Evolutionary conservation across 805 yeast species (phyloP), one percentile per base, ranked within the genome.

Genomic region (Tetrapisispora namnaoensis): DNA sequence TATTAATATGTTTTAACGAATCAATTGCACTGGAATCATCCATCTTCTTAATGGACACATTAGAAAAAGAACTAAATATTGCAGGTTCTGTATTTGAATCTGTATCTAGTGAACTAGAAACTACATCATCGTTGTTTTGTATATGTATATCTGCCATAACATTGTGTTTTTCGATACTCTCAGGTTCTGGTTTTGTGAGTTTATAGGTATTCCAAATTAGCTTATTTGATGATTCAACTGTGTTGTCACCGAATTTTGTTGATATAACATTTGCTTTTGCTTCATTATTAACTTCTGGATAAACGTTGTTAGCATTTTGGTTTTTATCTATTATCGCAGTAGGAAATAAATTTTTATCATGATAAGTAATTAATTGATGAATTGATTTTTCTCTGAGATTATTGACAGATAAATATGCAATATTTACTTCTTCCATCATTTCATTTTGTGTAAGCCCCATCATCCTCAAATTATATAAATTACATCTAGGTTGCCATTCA

Each of bases 371-470:
- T 6, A 81, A 74, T 36, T 79, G 83, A 1, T 73, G 55, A 36
- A 82, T 70, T 0, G 82, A 70, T 44, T 62, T 62, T 17, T 68
- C 58, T 24, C 51, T 50, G 44, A 17, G 37, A n/a, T 51, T 27
- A 49, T 61, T 50, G 0, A 57, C 57, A 13, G 70, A 73, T 45
- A 89, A 67, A 45, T 82, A 75, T 17, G 80, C 82, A 11, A 90
- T 76, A 9, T 80, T 77, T 8, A 84, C 77, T 27, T 61, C 60
- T 13, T 83, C 79, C 54, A 81, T 79, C 49, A 82, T 71, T 59
- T 93, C 96, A 57, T 86, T 87, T 58, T 91, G 98, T 83, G 91
- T 88, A 8, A 93, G 77, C 0, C 98, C 98, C 95, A 91, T 91
- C 97, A 93, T 93, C 63, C 93, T 98, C 18, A 93, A 68, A 59